Conservation (phyloP, 2,329 filamentous ascomycete species). For the Myriosclerotinia curreyana region DNA sequence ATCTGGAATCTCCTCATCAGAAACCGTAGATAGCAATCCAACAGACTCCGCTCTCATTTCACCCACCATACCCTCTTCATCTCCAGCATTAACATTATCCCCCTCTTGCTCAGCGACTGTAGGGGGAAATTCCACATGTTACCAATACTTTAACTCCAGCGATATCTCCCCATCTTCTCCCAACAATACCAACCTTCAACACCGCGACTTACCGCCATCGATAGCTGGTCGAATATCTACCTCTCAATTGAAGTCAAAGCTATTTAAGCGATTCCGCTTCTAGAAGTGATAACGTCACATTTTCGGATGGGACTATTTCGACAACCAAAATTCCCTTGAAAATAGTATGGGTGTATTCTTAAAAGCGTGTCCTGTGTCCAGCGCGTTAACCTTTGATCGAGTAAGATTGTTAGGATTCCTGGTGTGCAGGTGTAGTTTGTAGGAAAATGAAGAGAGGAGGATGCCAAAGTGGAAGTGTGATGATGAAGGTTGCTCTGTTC, state of each 20-base stretch:
- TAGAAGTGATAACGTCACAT: background rate
- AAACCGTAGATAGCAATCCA: background rate
- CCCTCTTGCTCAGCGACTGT: background rate
- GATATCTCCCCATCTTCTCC: background rate
- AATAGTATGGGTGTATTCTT: background rate
- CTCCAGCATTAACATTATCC: background rate
- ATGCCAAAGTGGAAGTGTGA: background rate
- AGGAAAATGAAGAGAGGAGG: background rate
- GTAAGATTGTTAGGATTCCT: background rate
- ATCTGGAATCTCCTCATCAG: background rate
- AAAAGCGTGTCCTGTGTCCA: background rate
- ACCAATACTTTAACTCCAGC: background rate
- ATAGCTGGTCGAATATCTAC: slow-evolving; percentile 13
- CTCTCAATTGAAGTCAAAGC: background rate
- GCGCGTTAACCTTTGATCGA: slow-evolving; percentile 6
- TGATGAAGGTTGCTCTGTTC: background rate
- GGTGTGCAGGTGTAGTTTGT: background rate
- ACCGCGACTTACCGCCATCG: background rate
- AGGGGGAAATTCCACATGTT: background rate
- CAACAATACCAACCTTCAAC: background rate
- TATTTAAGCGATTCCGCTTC: background rate
- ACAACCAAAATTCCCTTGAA: slow-evolving; percentile 1
- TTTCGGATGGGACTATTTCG: slow-evolving; percentile 2
- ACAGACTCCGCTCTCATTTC: background rate
- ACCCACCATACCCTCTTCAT: background rate